These are phyloP conservation scores for Alternaria triticimaculans DNA, from an alignment of 2,329 filamentous ascomycete species.

Conservation along the genomic window DNA sequence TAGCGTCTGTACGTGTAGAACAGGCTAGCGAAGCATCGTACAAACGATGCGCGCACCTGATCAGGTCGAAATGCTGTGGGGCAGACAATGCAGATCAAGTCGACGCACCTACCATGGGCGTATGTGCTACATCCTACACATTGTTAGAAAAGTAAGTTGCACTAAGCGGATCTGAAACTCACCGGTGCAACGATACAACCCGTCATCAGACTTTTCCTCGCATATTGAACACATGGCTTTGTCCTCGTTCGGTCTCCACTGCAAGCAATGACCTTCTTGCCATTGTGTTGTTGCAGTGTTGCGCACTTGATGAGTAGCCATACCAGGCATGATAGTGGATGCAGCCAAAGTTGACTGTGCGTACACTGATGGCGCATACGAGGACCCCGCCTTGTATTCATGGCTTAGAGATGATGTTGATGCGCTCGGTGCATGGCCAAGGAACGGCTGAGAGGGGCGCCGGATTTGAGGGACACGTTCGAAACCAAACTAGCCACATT, in stretches of 20 bases:
- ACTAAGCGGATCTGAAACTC: constrained; percentile 32
- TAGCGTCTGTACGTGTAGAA: constrained; percentile 73
- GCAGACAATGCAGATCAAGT: constrained; percentile 68
- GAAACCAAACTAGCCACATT: constrained; percentile 67
- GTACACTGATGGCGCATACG: constrained; percentile 82
- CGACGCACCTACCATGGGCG: constrained; percentile 66
- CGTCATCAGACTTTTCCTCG: constrained; percentile 76
- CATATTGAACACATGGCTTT: constrained; percentile 73
- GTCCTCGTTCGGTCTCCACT: constrained; percentile 66
- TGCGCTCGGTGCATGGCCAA: constrained; percentile 66
- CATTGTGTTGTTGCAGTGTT: constrained; percentile 82
- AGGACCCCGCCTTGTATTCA: constrained; percentile 57
- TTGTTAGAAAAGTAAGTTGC: constrained; percentile 26
- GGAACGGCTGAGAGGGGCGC: constrained; percentile 70
- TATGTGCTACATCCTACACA: constrained; percentile 60
- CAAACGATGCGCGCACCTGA: constrained; percentile 71
- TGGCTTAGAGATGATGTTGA: constrained; percentile 70
- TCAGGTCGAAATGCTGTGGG: constrained; percentile 71
- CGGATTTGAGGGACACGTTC: constrained; percentile 72
- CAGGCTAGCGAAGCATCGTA: constrained; percentile 71
- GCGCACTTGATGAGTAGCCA: constrained; percentile 77
- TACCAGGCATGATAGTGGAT: constrained; percentile 85
- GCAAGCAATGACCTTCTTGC: constrained; percentile 85
- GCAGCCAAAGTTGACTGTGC: constrained; percentile 85
- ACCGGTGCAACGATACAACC: constrained; percentile 74